Evolutionary conservation across 768 basidiomycete species (phyloP), one percentile per base, ranked within the genome.

Genomic region (Lentinula guzmanii): DNA sequence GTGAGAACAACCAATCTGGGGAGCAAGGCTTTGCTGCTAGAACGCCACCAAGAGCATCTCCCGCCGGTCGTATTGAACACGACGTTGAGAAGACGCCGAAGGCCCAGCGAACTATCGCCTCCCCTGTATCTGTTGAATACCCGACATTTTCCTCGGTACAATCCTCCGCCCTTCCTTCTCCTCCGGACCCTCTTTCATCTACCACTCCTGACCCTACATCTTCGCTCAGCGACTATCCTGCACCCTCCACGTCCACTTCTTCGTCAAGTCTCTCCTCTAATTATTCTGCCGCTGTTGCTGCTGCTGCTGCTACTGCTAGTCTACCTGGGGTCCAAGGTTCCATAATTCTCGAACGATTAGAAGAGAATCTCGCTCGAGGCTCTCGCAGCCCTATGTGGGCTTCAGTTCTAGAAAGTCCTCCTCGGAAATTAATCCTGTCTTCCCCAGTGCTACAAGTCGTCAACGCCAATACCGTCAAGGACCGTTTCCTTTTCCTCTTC

Each of bases 401-500:
- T 5, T 80, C 82, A 50, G 80, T 81, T 33, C 78, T 95, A 55
- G 93, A 96, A 65, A 86, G 91, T 64, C 91, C 94, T 15, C 92
- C 93, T 6, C 85, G 97, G 46, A 93, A 89, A 71, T 75, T 98
- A 43, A 75, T 97, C 15, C 76, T 95, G 45, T 89, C 90, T 1
- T 89, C 90, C 2, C 89, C 94, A 1, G 91, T 96, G 6, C 78
- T 96, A 5, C 97, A 99, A 74, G 93, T 98, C 13, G 93, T 93
- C 66, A 94, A 97, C 73, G 81, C 87, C 45, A 90, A 96, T 72
- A 95, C 91, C 0, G 90, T 95, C 72, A 98, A 98, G 73, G 95
- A 98, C 69, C 87, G 97, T 10, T 93, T 93, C 76, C 82, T 98
- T 9, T 95, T 98, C 78, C 82, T 98, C n/a, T 99, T 99, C 82